phyloP scores from a whole-genome alignment of 2,329 filamentous ascomycete genomes.

The Bertia moriformis region DNA sequence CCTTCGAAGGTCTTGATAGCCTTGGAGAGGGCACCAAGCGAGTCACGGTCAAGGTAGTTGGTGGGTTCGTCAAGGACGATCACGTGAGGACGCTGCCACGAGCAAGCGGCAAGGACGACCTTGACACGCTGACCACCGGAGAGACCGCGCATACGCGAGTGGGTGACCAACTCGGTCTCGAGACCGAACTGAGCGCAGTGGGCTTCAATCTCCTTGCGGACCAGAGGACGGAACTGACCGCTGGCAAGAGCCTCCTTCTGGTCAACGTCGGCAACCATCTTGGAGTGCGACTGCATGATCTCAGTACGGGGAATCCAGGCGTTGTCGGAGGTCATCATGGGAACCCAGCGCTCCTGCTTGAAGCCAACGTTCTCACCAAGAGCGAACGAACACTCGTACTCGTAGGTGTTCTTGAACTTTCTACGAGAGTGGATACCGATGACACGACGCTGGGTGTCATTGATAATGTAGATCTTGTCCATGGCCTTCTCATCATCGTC shows the following conservation, averaged over 20 bases:
- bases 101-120: slow-evolving; percentile 95
- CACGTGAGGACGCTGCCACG: slow-evolving; percentile 96
- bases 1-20: slow-evolving; percentile 95
- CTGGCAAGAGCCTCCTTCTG: slow-evolving; percentile 98
- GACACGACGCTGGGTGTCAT: slow-evolving; percentile 76
- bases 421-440: slow-evolving; percentile 89
- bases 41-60: slow-evolving; percentile 99
- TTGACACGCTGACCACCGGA: slow-evolving; percentile 99
- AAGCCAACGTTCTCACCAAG: slow-evolving; percentile 93
- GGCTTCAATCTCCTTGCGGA: slow-evolving; percentile 89
- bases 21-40: slow-evolving; percentile 94
- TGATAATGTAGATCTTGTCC: slow-evolving; percentile 96
- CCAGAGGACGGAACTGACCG: slow-evolving; percentile 61
- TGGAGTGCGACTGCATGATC: slow-evolving; percentile 85
- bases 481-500: slow-evolving; percentile 97
- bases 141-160: slow-evolving; percentile 98
- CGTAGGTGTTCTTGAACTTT: slow-evolving; percentile 99
- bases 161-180: slow-evolving; percentile 90
- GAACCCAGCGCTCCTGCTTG: slow-evolving; percentile 96
- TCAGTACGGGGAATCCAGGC: slow-evolving; percentile 92
- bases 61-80: slow-evolving; percentile 99
- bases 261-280: slow-evolving; percentile 97
- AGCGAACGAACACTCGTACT: slow-evolving; percentile 98
- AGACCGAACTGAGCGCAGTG: slow-evolving; percentile 98
- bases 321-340: slow-evolving; percentile 98